Percentiles rank a stretch among this genome's conserved stretches.
These are phyloP conservation scores for Ceratorhiza oryzae-sativae DNA, from an alignment of 1,284 basidiomycete genomes.

Conservation along the genomic window DNA sequence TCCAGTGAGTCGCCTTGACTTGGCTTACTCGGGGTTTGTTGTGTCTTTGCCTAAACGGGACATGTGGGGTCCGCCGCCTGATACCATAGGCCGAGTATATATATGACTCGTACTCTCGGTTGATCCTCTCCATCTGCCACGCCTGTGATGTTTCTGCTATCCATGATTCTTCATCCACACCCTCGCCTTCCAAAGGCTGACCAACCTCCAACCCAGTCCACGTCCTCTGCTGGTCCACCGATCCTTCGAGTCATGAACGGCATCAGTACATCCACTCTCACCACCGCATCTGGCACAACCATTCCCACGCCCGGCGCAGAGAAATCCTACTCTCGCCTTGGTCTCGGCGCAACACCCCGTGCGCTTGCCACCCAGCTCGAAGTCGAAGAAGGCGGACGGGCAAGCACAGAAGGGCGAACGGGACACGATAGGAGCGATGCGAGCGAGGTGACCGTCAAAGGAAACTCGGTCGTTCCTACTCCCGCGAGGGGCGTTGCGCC, in stretches of 20 bases:
- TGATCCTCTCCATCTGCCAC: not conserved
- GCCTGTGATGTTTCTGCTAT: not conserved
- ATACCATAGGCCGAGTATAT: not conserved
- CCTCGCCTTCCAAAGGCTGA: conserved; percentile 46
- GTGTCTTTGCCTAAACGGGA: not conserved
- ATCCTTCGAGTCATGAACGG: conserved; percentile 86
- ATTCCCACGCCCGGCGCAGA: conserved; percentile 69
- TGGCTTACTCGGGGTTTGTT: not conserved
- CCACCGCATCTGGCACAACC: conserved; percentile 56
- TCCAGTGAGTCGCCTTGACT: conserved; percentile 34
- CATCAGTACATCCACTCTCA: conserved; percentile 60
- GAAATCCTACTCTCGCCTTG: conserved; percentile 51
- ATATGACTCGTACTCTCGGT: not conserved
- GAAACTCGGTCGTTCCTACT: conserved; percentile 9
- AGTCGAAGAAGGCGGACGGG: conserved; percentile 4
- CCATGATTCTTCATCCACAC: conserved; percentile 54
- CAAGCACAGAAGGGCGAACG: not conserved
- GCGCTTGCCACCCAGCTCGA: conserved; percentile 18
- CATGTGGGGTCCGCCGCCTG: not conserved
- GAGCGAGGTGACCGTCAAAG: conserved; percentile 32
- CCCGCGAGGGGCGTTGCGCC: conserved; percentile 4
- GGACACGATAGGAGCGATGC: conserved; percentile 10
- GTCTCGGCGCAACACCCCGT: not conserved
- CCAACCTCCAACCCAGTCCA: not conserved
- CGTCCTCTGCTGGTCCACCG: conserved; percentile 48